phyloP scores from a whole-genome alignment of 176 grass and related monocot genomes.

The Carex littledalei region DNA sequence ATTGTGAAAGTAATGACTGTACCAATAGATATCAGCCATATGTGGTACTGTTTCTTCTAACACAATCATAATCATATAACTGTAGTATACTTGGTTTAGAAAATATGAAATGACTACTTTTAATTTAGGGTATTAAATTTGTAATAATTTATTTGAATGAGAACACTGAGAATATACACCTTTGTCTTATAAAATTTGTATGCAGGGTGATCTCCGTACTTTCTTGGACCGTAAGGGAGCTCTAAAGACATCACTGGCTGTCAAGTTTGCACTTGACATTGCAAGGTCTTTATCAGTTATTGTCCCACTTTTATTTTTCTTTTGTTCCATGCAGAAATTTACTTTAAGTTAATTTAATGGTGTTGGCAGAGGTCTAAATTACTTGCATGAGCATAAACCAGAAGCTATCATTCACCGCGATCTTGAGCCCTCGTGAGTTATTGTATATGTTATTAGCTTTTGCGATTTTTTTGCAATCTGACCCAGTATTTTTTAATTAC shows the following conservation, averaged over 20 bases:
- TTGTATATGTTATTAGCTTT: neutral
- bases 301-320: conserved; percentile 9
- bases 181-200: neutral
- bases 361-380: conserved; percentile 82
- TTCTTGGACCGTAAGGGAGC: conserved; percentile 54
- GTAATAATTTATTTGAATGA: conserved; percentile 6
- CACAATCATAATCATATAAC: neutral
- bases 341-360: neutral
- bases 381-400: conserved; percentile 90
- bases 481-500: neutral
- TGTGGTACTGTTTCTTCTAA: neutral
- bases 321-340: neutral
- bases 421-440: conserved; percentile 94
- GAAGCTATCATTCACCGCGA: conserved; percentile 93
- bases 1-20: neutral
- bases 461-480: neutral
- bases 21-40: neutral
- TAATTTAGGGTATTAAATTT: neutral
- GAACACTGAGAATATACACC: neutral
- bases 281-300: conserved; percentile 52
- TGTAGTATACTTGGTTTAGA: neutral
- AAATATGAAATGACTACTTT: neutral
- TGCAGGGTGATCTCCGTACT: conserved; percentile 75
- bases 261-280: conserved; percentile 95
- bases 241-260: conserved; percentile 51